Conservation (phyloP, 1,139 yeast species). For the Yamadazyma dushanensis region DNA sequence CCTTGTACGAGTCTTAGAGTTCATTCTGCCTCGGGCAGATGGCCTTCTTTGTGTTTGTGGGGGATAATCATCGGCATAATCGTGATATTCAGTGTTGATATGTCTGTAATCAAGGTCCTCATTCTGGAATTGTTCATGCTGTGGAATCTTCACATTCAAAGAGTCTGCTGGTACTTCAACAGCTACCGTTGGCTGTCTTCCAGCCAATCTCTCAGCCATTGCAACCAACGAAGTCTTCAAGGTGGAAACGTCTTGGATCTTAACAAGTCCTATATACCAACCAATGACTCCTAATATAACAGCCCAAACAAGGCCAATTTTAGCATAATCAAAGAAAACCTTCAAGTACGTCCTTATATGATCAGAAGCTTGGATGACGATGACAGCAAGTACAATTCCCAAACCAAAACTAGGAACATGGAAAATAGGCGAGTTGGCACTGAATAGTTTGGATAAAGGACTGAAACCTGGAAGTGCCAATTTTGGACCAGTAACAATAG, state of each 20-base stretch:
- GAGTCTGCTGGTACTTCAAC: neutral
- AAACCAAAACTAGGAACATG: conserved; percentile 34
- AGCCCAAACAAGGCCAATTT: conserved; percentile 27
- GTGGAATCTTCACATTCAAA: neutral
- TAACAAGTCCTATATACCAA: conserved; percentile 35
- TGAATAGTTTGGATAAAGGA: conserved; percentile 1
- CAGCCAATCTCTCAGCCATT: neutral
- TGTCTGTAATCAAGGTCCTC: neutral
- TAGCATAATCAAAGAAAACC: conserved; percentile 21
- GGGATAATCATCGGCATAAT: conserved; percentile 9
- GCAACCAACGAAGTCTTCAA: neutral
- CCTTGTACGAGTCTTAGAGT: conserved; percentile 7
- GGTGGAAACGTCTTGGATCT: conserved; percentile 21
- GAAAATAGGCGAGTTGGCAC: conserved; percentile 15
- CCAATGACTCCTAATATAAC: conserved; percentile 24
- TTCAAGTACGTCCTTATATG: conserved; percentile 21
- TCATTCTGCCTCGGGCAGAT: conserved; percentile 2
- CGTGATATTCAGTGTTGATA: conserved; percentile 2
- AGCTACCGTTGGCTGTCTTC: neutral
- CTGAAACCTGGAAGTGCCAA: too few species aligned
- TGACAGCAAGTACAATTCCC: conserved; percentile 28
- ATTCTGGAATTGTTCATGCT: neutral
- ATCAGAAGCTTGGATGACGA: conserved; percentile 23
- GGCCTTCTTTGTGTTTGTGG: conserved; percentile 6
- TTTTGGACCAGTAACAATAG: too few species aligned